Evolutionary conservation across 495 filamentous ascomycete species (phyloP).

Genomic region (Talaromyces ruber): DNA sequence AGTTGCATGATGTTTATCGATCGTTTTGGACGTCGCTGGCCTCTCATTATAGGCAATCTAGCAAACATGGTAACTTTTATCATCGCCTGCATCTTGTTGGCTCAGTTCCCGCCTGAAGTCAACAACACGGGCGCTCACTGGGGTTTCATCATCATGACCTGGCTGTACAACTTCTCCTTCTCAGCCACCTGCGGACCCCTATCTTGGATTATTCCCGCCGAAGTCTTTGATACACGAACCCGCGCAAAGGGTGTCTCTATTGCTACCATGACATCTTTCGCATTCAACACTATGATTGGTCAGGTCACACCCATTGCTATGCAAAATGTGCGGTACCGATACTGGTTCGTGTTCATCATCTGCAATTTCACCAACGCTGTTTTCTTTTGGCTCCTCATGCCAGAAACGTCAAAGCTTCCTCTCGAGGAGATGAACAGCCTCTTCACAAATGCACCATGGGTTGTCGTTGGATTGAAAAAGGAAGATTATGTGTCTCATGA

Average conservation of each 20-base stretch:
- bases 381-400: conserved; percentile 55
- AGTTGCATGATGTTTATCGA: conserved; percentile 62
- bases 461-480: conserved; percentile 41
- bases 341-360: conserved; percentile 49
- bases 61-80: conserved; percentile 54
- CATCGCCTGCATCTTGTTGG: not conserved
- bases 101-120: not conserved
- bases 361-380: conserved; percentile 49
- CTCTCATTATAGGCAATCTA: conserved; percentile 57
- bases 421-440: conserved; percentile 65
- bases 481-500: conserved; percentile 29
- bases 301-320: conserved; percentile 59
- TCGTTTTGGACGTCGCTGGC: conserved; percentile 53
- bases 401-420: conserved; percentile 56
- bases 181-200: conserved; percentile 55
- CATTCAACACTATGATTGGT: conserved; percentile 68
- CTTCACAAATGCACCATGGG: conserved; percentile 59
- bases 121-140: conserved; percentile 53
- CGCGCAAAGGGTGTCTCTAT: conserved; percentile 59
- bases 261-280: conserved; percentile 56
- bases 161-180: conserved; percentile 65
- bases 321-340: conserved; percentile 38
- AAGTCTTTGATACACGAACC: conserved; percentile 63
- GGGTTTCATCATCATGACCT: conserved; percentile 66
- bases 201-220: conserved; percentile 56